phyloP scores from a whole-genome alignment of 495 filamentous ascomycete genomes.

The Podospora anserina region DNA sequence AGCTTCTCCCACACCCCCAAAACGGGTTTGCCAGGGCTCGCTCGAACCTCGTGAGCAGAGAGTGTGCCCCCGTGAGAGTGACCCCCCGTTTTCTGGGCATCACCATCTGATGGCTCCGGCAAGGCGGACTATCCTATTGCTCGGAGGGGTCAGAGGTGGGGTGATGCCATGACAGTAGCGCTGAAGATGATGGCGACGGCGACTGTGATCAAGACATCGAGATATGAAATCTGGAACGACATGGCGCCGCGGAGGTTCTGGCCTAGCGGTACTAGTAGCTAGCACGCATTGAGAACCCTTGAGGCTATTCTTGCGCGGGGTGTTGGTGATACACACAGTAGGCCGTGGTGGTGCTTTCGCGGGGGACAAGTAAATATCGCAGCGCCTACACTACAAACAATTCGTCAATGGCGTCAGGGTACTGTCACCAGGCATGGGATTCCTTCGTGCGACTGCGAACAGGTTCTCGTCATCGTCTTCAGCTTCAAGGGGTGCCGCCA shows the following conservation, averaged over 20 bases:
- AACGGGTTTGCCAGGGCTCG: slow-evolving; percentile 24
- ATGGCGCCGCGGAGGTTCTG: slow-evolving; percentile 7
- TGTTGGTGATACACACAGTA: neutral
- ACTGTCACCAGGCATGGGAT: neutral
- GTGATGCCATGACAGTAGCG: slow-evolving; percentile 15
- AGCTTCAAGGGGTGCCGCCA: neutral
- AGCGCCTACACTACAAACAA: slow-evolving; percentile 3
- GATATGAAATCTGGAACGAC: slow-evolving; percentile 7
- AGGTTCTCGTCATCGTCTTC: neutral
- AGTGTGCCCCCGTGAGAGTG: slow-evolving; percentile 18
- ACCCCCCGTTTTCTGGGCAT: slow-evolving; percentile 19
- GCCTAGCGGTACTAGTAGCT: neutral
- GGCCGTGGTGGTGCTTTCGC: neutral
- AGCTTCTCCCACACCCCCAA: slow-evolving; percentile 31
- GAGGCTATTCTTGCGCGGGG: slow-evolving; percentile 8
- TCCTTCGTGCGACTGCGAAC: neutral
- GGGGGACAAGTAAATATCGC: neutral
- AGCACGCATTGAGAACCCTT: neutral
- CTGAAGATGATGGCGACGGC: slow-evolving; percentile 7
- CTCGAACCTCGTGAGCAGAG: slow-evolving; percentile 27
- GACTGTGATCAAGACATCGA: slow-evolving; percentile 9
- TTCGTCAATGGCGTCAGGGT: slow-evolving; percentile 5
- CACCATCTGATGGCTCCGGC: slow-evolving; percentile 19
- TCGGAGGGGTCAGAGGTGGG: slow-evolving; percentile 20
- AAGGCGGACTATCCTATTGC: slow-evolving; percentile 19